phyloP scores from a whole-genome alignment of 805 yeast genomes.

The Saccharomycopsis sp. region DNA sequence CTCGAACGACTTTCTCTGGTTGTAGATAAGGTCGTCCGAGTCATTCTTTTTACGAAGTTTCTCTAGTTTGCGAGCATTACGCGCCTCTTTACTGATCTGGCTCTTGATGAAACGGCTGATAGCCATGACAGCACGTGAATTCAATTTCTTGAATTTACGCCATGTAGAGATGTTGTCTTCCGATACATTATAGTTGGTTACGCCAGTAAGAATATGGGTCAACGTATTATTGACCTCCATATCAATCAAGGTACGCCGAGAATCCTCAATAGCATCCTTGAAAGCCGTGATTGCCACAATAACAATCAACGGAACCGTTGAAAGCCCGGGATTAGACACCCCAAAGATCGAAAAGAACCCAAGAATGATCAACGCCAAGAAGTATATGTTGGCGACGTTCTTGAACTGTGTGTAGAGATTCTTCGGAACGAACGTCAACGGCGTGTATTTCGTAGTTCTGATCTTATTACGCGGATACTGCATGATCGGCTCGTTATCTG shows the following conservation, averaged over 20 bases:
- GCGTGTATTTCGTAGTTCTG: constrained; percentile 93
- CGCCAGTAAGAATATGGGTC: constrained; percentile 55
- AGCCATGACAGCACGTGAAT: constrained; percentile 26
- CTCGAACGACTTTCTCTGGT: constrained; percentile 36
- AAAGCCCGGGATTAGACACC: constrained; percentile 68
- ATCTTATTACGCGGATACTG: constrained; percentile 85
- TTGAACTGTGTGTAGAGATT: constrained; percentile 73
- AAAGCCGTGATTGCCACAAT: constrained; percentile 69
- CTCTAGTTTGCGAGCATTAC: constrained; percentile 23
- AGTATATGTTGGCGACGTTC: constrained; percentile 87
- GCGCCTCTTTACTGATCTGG: constrained; percentile 32
- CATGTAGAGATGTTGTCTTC: constrained; percentile 60
- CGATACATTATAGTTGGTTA: constrained; percentile 52
- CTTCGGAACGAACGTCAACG: constrained; percentile 81
- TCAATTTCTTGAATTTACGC: constrained; percentile 61
- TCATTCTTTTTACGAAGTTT: constrained; percentile 28
- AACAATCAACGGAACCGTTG: constrained; percentile 74
- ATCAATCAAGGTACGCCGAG: constrained; percentile 65
- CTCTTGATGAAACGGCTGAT: constrained; percentile 26
- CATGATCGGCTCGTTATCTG: constrained; percentile 51
- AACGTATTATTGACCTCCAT: constrained; percentile 69
- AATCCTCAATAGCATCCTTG: constrained; percentile 78
- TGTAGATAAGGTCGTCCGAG: constrained; percentile 24
- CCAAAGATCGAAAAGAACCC: constrained; percentile 77
- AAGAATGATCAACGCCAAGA: constrained; percentile 68